phyloP scores from a whole-genome alignment of 2,329 filamentous ascomycete genomes.

The Daldinia sp. region DNA sequence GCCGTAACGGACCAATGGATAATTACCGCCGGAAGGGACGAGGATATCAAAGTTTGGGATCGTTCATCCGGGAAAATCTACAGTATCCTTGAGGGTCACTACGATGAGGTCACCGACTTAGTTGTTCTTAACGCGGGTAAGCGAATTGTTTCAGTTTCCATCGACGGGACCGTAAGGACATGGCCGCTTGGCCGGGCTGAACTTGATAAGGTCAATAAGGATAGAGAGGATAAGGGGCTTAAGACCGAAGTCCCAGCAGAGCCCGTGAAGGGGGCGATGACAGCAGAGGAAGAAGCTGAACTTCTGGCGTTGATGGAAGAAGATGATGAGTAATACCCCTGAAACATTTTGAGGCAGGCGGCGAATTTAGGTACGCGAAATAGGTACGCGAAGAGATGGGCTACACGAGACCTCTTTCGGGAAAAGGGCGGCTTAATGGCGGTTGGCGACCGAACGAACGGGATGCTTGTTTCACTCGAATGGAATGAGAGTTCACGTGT shows the following conservation, averaged over 20 bases:
- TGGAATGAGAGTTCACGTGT: constrained; percentile 32
- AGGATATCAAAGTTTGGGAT: constrained; percentile 93
- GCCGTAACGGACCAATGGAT: constrained; percentile 81
- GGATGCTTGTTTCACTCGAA: constrained; percentile 29
- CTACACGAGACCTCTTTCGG: constrained; percentile 1
- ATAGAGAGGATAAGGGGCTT: constrained; percentile 62
- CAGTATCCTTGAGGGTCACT: constrained; percentile 85
- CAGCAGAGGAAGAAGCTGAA: constrained; percentile 92
- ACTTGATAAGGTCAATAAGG: constrained; percentile 63
- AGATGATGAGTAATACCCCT: constrained; percentile 69
- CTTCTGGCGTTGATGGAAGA: constrained; percentile 91
- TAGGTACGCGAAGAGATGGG: not conserved
- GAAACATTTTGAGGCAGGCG: constrained; percentile 1
- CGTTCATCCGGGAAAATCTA: constrained; percentile 76
- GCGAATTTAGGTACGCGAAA: not conserved
- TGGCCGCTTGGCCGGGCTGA: constrained; percentile 79
- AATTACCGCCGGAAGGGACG: constrained; percentile 88
- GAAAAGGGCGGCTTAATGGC: not conserved
- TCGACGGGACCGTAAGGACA: constrained; percentile 87
- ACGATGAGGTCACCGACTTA: constrained; percentile 89
- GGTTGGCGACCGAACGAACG: constrained; percentile 25
- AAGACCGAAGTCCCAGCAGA: constrained; percentile 62
- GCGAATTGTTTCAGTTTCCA: constrained; percentile 81
- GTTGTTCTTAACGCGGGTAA: constrained; percentile 67
- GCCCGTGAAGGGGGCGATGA: constrained; percentile 70